Percentiles rank a stretch among this genome's conserved stretches.
Evolutionary conservation across 2,329 filamentous ascomycete species (phyloP).

Genomic region (Neospermospora avenae): DNA sequence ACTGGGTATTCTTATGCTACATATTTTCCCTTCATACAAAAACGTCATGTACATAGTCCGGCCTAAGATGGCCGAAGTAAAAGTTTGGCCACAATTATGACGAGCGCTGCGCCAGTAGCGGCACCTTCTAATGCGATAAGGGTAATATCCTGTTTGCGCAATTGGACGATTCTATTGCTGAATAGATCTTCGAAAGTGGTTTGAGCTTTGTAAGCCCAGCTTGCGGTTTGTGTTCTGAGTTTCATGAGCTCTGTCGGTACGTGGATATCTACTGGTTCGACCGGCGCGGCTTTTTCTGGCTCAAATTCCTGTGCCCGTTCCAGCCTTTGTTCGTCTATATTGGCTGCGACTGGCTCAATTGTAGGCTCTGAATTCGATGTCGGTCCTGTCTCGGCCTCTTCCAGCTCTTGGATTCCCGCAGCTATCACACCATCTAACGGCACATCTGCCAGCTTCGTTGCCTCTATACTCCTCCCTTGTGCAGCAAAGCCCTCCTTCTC

Average conservation of each 20-base stretch:
- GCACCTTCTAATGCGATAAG: slow-evolving; percentile 66
- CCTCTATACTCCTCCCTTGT: slow-evolving; percentile 5
- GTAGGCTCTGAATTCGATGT: slow-evolving; percentile 17
- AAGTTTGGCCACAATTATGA: slow-evolving; percentile 39
- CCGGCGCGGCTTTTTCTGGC: slow-evolving; percentile 20
- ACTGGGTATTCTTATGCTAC: slow-evolving; percentile 25
- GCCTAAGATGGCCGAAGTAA: slow-evolving; percentile 29
- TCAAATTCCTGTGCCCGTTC: not conserved
- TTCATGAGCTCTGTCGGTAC: slow-evolving; percentile 18
- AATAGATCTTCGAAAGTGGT: slow-evolving; percentile 54
- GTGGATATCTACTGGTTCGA: slow-evolving; percentile 23
- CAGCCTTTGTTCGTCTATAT: slow-evolving; percentile 21
- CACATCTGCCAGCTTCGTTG: slow-evolving; percentile 13
- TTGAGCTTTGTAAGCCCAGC: slow-evolving; percentile 42
- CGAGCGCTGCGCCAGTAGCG: slow-evolving; percentile 60
- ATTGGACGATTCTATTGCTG: slow-evolving; percentile 60
- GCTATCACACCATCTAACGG: slow-evolving; percentile 25
- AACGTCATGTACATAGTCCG: slow-evolving; percentile 21
- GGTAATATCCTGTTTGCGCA: slow-evolving; percentile 69
- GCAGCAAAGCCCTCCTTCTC: slow-evolving; percentile 37
- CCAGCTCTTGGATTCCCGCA: slow-evolving; percentile 25
- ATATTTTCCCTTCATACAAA: slow-evolving; percentile 18
- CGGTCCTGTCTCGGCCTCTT: slow-evolving; percentile 12
- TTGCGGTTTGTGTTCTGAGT: slow-evolving; percentile 26
- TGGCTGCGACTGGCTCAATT: slow-evolving; percentile 26